Evolutionary conservation across 805 yeast genomes (phyloP), one percentile per base, ranked within the genome.

Genomic region (Saccharomycopsis babjevae): DNA sequence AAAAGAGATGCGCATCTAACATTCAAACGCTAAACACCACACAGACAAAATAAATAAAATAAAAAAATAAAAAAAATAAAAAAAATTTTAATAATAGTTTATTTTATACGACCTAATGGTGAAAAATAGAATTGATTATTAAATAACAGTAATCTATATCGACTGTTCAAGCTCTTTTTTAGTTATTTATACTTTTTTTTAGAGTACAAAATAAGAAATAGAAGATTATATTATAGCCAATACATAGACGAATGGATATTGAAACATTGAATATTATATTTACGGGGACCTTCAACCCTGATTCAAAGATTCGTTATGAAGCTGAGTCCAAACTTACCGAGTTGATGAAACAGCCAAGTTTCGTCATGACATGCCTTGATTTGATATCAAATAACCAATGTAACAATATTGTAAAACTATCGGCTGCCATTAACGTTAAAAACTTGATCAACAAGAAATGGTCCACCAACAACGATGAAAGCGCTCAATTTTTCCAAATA

Each of bases 351-450:
- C 77, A 78, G 67, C 83, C 85, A 7, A 96, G 96, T 5, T 92
- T 92, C 69, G 74, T 89, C 46, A 87, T 87, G 5, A 92, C 93
- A 1, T 88, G 96, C 71, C 74, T 93, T 56, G 93, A 89, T 69
- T 85, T 91, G 58, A 77, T 90, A 20, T 70, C 79, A 18, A 40
- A 82, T 22, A 73, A 73, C 6, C 81, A 79, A 18, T 83, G 79
- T 16, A 75, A 82, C 5, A 72, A 73, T 1, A 80, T 77, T 28
- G 77, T 87, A 57, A 80, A 84, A 66, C 75, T 83, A 57, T 88
- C 96, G 13, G 86, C 96, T 1, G 91, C 94, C 0, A 84, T 93
- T 4, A 89, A 83, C 71, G 82, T 90, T 71, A 93, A 93, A 71
- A 92, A 93, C 71, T 78, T 84, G 61, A 78, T 90, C 25, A 74